These are phyloP conservation scores for Filobasidium wieringae DNA, from an alignment of 768 basidiomycete genomes.

Conservation along the genomic window DNA sequence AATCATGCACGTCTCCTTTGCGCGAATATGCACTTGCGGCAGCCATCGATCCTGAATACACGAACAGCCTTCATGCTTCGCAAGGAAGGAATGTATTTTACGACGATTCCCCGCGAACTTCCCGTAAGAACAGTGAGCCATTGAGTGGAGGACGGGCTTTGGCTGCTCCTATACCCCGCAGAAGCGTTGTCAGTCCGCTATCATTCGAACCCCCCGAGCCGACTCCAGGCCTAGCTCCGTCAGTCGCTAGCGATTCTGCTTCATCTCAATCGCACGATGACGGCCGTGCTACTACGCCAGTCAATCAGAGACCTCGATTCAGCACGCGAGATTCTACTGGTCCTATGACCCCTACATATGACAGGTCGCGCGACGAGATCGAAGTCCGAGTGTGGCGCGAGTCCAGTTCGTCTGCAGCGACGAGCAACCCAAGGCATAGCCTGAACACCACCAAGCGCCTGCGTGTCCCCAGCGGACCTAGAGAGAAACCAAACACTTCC, in stretches of 20 bases:
- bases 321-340: not conserved
- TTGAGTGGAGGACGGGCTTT: not conserved
- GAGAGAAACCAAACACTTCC: not conserved
- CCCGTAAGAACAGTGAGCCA: not conserved
- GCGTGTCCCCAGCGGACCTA: conserved; percentile 1
- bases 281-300: conserved; percentile 1
- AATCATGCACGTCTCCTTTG: not conserved
- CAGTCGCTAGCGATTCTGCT: conserved; percentile 7
- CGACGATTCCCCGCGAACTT: not conserved
- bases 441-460: conserved; percentile 5
- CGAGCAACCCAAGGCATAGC: conserved; percentile 1
- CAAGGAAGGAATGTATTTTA: not conserved
- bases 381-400: not conserved
- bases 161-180: not conserved
- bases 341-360: not conserved
- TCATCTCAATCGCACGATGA: conserved; percentile 7
- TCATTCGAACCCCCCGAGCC: not conserved
- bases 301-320: not conserved
- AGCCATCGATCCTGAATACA: not conserved
- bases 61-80: not conserved
- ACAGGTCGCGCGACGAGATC: not conserved
- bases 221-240: conserved; percentile 7
- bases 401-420: not conserved
- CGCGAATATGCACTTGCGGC: not conserved
- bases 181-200: not conserved